Percentiles rank a stretch among this genome's conserved stretches.
Conservation (phyloP, 1,139 yeast genomes). For the Diutina catenulata region DNA sequence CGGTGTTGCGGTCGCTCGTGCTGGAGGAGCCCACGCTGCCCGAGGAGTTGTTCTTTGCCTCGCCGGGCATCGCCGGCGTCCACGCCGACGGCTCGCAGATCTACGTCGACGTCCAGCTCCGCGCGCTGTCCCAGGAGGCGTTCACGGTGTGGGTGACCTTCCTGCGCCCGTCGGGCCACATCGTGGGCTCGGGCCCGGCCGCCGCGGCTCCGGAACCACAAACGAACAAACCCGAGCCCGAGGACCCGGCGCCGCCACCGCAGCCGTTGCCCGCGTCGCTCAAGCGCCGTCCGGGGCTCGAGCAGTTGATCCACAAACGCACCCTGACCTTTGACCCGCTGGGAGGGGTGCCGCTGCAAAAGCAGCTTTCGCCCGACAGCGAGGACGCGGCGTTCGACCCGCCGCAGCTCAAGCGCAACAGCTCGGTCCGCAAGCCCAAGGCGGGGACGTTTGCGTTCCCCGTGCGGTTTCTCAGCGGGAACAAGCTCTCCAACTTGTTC, state of each 20-base stretch:
- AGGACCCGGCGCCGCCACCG: neutral
- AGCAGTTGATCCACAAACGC: neutral
- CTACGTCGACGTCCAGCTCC: slow-evolving; percentile 65
- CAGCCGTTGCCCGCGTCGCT: neutral
- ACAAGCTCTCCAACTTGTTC: too few relatives aligned
- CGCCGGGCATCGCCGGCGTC: slow-evolving; percentile 53
- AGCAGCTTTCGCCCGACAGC: neutral
- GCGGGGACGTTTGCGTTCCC: slow-evolving; percentile 4
- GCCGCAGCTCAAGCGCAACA: slow-evolving; percentile 1
- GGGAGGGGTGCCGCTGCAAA: neutral
- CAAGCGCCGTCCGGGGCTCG: neutral
- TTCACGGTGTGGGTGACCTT: slow-evolving; percentile 83
- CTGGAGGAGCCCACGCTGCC: slow-evolving; percentile 14
- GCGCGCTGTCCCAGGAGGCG: slow-evolving; percentile 51
- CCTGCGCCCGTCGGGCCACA: slow-evolving; percentile 34
- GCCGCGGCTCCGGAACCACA: neutral
- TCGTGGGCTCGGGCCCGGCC: neutral
- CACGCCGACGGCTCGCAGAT: slow-evolving; percentile 61
- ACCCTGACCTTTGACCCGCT: neutral
- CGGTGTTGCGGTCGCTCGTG: slow-evolving; percentile 13
- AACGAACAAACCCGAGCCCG: neutral
- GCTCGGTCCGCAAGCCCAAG: slow-evolving; percentile 2
- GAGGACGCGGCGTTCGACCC: neutral
- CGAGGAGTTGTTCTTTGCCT: slow-evolving; percentile 41
- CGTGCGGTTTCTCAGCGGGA: neutral